Percentiles rank a stretch among this genome's conserved stretches.
These are phyloP conservation scores for Cystobasidium slooffiae DNA, from an alignment of 1,284 basidiomycete species.

Conservation along the genomic window DNA sequence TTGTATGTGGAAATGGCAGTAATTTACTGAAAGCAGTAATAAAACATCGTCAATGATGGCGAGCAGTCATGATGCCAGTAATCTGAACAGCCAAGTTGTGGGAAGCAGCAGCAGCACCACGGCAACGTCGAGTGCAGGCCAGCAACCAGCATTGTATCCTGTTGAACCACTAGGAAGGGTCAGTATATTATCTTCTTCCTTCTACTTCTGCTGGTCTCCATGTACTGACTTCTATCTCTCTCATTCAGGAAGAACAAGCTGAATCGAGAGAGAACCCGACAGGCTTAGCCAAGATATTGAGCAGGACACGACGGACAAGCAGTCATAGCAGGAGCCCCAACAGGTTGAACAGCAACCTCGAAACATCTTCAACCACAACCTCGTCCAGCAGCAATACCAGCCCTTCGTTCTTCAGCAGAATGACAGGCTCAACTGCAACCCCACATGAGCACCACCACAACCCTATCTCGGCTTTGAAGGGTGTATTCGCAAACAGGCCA, in stretches of 20 bases:
- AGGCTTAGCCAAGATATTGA: slow-evolving; percentile 22
- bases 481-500: slow-evolving; percentile 29
- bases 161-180: too few species aligned
- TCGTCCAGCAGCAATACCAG: background rate
- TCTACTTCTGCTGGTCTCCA: too few species aligned
- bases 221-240: background rate
- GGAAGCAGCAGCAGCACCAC: too few species aligned
- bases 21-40: too few species aligned
- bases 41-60: too few species aligned
- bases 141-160: too few species aligned
- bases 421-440: slow-evolving; percentile 29
- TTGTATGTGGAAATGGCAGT: too few species aligned
- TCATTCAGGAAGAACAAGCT: background rate
- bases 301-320: slow-evolving; percentile 18
- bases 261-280: slow-evolving; percentile 22
- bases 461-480: slow-evolving; percentile 22
- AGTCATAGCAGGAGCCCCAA: slow-evolving; percentile 30
- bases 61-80: too few species aligned
- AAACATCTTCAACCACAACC: background rate
- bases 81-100: too few species aligned
- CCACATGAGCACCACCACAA: slow-evolving; percentile 37
- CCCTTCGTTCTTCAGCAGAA: slow-evolving; percentile 28
- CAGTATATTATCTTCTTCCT: too few species aligned
- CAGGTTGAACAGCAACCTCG: background rate
- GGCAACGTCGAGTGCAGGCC: too few species aligned